Conservation (phyloP, 2,329 filamentous ascomycete species). For the Byssothecium circinans region DNA sequence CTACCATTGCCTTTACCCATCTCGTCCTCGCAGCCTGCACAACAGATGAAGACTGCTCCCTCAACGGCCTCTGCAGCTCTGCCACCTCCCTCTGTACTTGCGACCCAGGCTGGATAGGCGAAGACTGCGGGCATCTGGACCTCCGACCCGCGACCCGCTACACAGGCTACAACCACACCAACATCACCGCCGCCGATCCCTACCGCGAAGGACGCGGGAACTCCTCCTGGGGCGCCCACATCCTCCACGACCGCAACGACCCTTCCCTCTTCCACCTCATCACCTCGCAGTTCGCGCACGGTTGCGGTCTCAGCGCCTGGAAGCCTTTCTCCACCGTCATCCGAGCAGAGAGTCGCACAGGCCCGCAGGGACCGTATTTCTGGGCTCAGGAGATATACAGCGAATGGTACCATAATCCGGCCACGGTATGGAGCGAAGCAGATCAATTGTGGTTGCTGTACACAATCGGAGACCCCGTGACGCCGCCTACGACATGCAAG, state of each 20-base stretch:
- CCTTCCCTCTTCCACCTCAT: conserved; percentile 49
- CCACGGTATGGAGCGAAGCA: conserved; percentile 48
- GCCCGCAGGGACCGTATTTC: conserved; percentile 50
- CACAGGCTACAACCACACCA: conserved; percentile 53
- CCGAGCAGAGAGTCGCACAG: conserved; percentile 49
- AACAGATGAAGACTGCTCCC: conserved; percentile 44
- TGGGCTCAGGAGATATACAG: conserved; percentile 47
- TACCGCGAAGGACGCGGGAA: conserved; percentile 33
- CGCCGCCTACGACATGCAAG: conserved; percentile 17
- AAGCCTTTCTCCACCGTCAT: conserved; percentile 50
- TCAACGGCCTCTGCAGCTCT: conserved; percentile 43
- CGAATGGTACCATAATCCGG: conserved; percentile 53
- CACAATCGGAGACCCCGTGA: conserved; percentile 47
- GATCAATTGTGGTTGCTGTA: conserved; percentile 52
- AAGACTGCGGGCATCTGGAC: conserved; percentile 51
- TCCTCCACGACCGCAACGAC: conserved; percentile 49
- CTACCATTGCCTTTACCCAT: too few relatives aligned
- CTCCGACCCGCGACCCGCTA: conserved; percentile 45
- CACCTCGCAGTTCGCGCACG: conserved; percentile 49
- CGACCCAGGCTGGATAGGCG: conserved; percentile 50
- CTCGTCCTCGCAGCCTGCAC: conserved; percentile 18
- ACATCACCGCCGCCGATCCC: conserved; percentile 8
- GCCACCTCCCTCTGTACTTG: conserved; percentile 16
- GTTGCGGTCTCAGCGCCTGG: conserved; percentile 54
- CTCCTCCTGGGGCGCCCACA: conserved; percentile 54